These are phyloP conservation scores for Globisporangium spinosum DNA, from an alignment of 352 stramenopile genomes.

Conservation along the genomic window DNA sequence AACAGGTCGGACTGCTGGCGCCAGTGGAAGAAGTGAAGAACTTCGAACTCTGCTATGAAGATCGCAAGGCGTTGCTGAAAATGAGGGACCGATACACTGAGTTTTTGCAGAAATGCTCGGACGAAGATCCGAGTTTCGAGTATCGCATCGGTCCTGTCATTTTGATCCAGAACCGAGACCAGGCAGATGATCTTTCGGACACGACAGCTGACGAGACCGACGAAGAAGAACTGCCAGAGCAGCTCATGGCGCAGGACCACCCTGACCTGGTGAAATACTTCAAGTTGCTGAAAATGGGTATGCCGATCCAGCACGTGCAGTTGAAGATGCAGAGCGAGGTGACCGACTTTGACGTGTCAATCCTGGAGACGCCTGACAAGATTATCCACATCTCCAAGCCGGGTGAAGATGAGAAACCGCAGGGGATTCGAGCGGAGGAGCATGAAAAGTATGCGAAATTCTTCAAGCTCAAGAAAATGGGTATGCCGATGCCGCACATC, in stretches of 20 bases:
- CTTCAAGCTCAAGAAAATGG: slow-evolving; percentile 95
- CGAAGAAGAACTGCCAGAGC: slow-evolving; percentile 43
- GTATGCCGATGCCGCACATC: slow-evolving; percentile 90
- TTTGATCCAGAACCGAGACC: slow-evolving; percentile 70
- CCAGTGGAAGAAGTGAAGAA: slow-evolving; percentile 79
- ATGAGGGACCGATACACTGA: slow-evolving; percentile 74
- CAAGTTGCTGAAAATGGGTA: slow-evolving; percentile 78
- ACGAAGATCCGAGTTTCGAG: slow-evolving; percentile 62
- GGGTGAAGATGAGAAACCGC: slow-evolving; percentile 37
- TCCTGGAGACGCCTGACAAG: slow-evolving; percentile 64
- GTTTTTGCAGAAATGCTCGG: slow-evolving; percentile 65
- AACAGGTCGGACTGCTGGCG: slow-evolving; percentile 70
- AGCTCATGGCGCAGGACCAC: slow-evolving; percentile 51
- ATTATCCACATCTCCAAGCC: slow-evolving; percentile 88
- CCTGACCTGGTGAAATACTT: slow-evolving; percentile 75
- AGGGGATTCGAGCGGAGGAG: slow-evolving; percentile 51
- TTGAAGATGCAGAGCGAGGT: slow-evolving; percentile 72
- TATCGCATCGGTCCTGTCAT: slow-evolving; percentile 74
- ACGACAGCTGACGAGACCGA: slow-evolving; percentile 60
- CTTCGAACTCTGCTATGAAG: slow-evolving; percentile 77
- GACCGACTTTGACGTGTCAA: slow-evolving; percentile 43
- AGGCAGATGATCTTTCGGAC: slow-evolving; percentile 57
- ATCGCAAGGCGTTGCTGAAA: slow-evolving; percentile 71
- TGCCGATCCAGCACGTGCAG: slow-evolving; percentile 63
- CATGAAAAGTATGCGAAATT: slow-evolving; percentile 86